phyloP scores from a whole-genome alignment of 306 rosid genomes.

The Dicorynia guianensis region DNA sequence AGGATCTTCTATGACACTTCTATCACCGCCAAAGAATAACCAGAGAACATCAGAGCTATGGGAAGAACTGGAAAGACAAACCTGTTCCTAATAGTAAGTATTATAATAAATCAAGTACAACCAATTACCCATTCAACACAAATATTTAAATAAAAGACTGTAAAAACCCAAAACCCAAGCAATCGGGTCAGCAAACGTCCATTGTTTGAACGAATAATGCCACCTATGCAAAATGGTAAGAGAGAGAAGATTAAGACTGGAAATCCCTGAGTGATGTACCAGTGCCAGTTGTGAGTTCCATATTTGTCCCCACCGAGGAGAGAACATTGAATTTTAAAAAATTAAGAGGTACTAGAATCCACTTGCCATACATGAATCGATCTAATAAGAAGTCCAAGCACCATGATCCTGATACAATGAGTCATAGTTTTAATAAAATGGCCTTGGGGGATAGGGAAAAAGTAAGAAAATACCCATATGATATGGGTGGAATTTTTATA shows the following conservation, averaged over 20 bases:
- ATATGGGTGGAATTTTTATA: not conserved
- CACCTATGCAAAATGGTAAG: slow-evolving; percentile 83
- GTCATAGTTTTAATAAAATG: slow-evolving; percentile 28
- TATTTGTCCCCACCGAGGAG: slow-evolving; percentile 95
- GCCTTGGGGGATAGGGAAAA: slow-evolving; percentile 9
- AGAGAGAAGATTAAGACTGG: slow-evolving; percentile 78
- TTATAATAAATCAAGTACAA: slow-evolving; percentile 38
- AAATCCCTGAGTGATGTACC: slow-evolving; percentile 98
- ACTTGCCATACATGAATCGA: slow-evolving; percentile 77
- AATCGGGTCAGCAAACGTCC: slow-evolving; percentile 86
- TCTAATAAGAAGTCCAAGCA: slow-evolving; percentile 79
- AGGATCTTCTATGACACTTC: slow-evolving; percentile 50
- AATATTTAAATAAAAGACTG: slow-evolving; percentile 56
- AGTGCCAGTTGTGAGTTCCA: slow-evolving; percentile 98
- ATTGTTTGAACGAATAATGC: slow-evolving; percentile 70
- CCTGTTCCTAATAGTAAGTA: slow-evolving; percentile 55
- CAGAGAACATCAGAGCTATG: slow-evolving; percentile 86
- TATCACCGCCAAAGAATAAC: slow-evolving; percentile 73
- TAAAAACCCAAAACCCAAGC: slow-evolving; percentile 85
- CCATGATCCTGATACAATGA: slow-evolving; percentile 64
- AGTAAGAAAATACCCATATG: not conserved
- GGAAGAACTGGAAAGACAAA: slow-evolving; percentile 97
- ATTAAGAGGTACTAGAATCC: slow-evolving; percentile 89
- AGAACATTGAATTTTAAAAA: slow-evolving; percentile 93
- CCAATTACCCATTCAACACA: slow-evolving; percentile 26